phyloP scores from a whole-genome alignment of 805 yeast species.

The Komagataella pseudopastoris region DNA sequence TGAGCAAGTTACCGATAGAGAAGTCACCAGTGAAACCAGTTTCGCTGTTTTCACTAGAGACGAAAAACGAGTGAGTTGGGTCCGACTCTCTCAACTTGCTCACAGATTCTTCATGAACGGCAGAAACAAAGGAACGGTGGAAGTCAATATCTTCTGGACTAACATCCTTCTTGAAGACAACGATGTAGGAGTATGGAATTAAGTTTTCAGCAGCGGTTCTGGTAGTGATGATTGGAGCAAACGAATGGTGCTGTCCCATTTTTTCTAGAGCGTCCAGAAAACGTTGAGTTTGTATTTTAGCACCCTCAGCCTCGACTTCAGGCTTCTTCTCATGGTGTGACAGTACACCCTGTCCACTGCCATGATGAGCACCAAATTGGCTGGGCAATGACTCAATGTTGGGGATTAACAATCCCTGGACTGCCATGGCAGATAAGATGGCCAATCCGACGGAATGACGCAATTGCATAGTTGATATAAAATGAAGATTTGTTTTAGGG shows the following conservation, averaged over 20 bases:
- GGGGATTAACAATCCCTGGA: slow-evolving; percentile 53
- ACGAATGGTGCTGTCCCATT: slow-evolving; percentile 2
- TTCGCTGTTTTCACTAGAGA: slow-evolving; percentile 12
- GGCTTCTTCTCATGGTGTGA: not conserved
- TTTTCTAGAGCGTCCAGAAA: slow-evolving; percentile 9
- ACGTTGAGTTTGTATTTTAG: slow-evolving; percentile 1
- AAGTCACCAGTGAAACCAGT: slow-evolving; percentile 46
- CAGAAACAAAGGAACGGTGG: slow-evolving; percentile 58
- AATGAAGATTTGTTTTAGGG: not conserved
- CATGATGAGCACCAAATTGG: not conserved
- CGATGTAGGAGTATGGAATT: slow-evolving; percentile 68
- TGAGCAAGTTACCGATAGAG: slow-evolving; percentile 39
- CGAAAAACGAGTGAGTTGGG: slow-evolving; percentile 24
- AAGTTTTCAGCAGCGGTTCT: slow-evolving; percentile 27
- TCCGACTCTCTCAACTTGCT: slow-evolving; percentile 14
- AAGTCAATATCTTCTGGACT: slow-evolving; percentile 36
- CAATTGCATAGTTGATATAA: slow-evolving; percentile 6
- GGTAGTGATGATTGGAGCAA: slow-evolving; percentile 34
- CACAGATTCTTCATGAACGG: slow-evolving; percentile 30
- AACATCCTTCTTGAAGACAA: slow-evolving; percentile 65
- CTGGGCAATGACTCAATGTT: slow-evolving; percentile 9
- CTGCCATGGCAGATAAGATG: slow-evolving; percentile 15
- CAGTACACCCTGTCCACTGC: not conserved
- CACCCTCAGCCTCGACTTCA: not conserved
- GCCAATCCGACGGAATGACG: slow-evolving; percentile 12